These are phyloP conservation scores for Lindgomyces ingoldianus DNA, from an alignment of 495 filamentous ascomycete species.

Conservation along the genomic window DNA sequence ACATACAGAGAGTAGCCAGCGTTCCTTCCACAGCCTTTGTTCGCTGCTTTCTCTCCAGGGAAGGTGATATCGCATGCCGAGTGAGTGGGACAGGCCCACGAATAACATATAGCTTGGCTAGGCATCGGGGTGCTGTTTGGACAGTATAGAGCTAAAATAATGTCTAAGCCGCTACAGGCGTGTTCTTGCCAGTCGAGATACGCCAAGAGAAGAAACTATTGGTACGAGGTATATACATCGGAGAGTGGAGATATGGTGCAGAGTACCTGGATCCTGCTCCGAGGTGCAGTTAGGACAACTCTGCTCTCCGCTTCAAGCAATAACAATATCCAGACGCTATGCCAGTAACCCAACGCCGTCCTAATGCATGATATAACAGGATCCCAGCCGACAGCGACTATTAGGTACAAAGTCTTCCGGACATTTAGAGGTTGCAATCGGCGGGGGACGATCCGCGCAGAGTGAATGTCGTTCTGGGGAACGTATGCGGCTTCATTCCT, in stretches of 20 bases:
- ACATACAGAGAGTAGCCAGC: too few species aligned
- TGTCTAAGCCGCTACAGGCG: too few species aligned
- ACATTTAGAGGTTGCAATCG: not conserved
- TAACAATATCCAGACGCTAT: constrained; percentile 17
- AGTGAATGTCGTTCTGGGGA: not conserved
- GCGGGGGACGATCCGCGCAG: not conserved
- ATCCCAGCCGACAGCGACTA: not conserved
- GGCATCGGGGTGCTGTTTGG: too few species aligned
- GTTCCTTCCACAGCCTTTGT: too few species aligned
- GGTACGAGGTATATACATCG: constrained; percentile 1
- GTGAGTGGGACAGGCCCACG: too few species aligned
- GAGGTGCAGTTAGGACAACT: too few species aligned
- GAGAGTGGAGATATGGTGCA: constrained; percentile 14
- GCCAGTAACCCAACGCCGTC: constrained; percentile 27
- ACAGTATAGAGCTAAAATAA: too few species aligned
- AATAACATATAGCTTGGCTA: too few species aligned
- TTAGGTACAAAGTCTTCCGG: not conserved
- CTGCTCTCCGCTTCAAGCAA: not conserved
- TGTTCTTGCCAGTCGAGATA: not conserved
- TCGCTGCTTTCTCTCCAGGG: too few species aligned
- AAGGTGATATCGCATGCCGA: too few species aligned
- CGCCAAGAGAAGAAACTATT: not conserved
- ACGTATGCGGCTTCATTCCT: constrained; percentile 53
- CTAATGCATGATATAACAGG: constrained; percentile 6
- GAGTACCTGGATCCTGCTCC: not conserved